Percentiles rank a stretch among this genome's conserved stretches.
Conservation (phyloP, 306 rosid genomes). For the Arachis hypogaea region DNA sequence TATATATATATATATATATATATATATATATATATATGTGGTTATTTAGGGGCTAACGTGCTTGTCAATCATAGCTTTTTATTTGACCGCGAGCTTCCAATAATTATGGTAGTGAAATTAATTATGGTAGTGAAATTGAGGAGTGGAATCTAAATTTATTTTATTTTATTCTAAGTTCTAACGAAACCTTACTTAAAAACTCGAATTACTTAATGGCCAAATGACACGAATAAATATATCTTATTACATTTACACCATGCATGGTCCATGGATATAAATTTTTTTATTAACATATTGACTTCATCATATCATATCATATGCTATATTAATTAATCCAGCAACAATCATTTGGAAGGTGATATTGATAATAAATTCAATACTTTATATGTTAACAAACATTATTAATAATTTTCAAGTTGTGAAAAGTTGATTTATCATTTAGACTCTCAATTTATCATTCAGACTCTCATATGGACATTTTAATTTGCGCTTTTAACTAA, state of each 20-base stretch:
- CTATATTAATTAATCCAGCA: neutral
- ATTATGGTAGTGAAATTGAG: neutral
- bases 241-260: neutral
- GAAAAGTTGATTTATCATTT: neutral
- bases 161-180: neutral
- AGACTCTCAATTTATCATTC: neutral
- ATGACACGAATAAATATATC: neutral
- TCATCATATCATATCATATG: neutral
- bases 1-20: too few relatives aligned
- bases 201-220: constrained; percentile 30
- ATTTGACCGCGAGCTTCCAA: constrained; percentile 19
- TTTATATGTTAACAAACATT: too few relatives aligned
- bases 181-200: neutral
- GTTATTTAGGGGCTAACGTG: constrained; percentile 11
- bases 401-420: neutral
- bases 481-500: neutral
- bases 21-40: neutral
- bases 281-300: neutral
- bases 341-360: constrained; percentile 38
- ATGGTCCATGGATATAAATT: neutral
- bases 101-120: constrained; percentile 4
- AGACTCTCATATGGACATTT: neutral
- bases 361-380: neutral
- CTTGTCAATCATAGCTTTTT: constrained; percentile 8
- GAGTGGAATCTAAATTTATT: neutral